Evolutionary conservation across 2,329 filamentous ascomycete genomes (phyloP).

Genomic region (Fusarium devonianum): DNA sequence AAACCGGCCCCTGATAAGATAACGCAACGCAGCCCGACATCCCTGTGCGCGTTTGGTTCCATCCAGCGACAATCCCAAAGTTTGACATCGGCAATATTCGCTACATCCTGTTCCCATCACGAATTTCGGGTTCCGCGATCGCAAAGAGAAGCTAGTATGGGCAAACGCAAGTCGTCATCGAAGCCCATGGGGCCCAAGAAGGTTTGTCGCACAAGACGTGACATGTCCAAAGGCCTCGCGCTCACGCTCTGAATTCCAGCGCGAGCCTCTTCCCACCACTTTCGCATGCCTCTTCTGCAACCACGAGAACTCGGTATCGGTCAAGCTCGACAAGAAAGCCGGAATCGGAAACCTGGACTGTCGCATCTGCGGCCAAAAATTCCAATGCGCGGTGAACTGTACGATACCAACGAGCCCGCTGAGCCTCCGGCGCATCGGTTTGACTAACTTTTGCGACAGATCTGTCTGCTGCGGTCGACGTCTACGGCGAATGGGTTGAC

Average conservation of each 20-base stretch:
- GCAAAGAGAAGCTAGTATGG: constrained; percentile 61
- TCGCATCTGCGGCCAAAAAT: constrained; percentile 92
- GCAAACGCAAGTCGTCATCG: constrained; percentile 92
- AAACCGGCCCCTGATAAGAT: constrained; percentile 37
- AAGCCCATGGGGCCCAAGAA: constrained; percentile 85
- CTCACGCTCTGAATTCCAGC: constrained; percentile 51
- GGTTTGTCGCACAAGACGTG: constrained; percentile 56
- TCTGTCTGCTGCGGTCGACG: constrained; percentile 88
- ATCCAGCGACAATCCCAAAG: constrained; percentile 22
- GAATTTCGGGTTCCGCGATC: constrained; percentile 27
- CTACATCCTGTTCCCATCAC: constrained; percentile 28
- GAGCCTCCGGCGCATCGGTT: constrained; percentile 13
- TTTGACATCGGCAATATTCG: constrained; percentile 37
- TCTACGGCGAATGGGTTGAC: constrained; percentile 98
- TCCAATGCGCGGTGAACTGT: constrained; percentile 95
- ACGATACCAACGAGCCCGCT: constrained; percentile 44
- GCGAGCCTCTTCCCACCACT: constrained; percentile 77
- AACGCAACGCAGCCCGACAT: constrained; percentile 25
- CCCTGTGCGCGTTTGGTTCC: constrained; percentile 27
- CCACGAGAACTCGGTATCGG: constrained; percentile 89
- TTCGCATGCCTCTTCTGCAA: constrained; percentile 99
- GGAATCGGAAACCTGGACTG: constrained; percentile 86
- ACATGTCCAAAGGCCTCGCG: constrained; percentile 1
- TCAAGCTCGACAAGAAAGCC: constrained; percentile 93
- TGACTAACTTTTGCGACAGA: constrained; percentile 61